Evolutionary conservation across 1,139 yeast species (phyloP).

Genomic region (Saccharomyces hybrid): DNA sequence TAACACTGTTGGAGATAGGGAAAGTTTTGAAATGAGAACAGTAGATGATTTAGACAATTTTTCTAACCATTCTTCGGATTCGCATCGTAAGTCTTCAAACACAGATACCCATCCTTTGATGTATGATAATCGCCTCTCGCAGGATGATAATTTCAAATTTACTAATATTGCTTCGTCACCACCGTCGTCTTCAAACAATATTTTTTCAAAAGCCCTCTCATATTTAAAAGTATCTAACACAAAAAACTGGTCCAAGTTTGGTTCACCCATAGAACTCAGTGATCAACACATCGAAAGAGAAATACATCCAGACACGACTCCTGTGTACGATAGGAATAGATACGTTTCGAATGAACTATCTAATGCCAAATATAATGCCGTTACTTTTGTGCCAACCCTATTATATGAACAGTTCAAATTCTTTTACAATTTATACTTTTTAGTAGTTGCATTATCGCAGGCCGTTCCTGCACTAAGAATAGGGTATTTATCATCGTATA

Average conservation of each 20-base stretch:
- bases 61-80: conserved; percentile 19
- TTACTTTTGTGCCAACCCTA: conserved; percentile 81
- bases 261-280: conserved; percentile 23
- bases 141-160: conserved; percentile 11
- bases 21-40: conserved; percentile 26
- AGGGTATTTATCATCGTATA: conserved; percentile 86
- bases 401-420: conserved; percentile 94
- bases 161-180: conserved; percentile 3
- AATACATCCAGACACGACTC: conserved; percentile 36
- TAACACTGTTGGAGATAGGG: conserved; percentile 10
- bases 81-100: conserved; percentile 22
- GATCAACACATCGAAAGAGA: conserved; percentile 34
- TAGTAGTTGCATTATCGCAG: conserved; percentile 90
- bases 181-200: conserved; percentile 1
- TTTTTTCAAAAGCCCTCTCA: neutral
- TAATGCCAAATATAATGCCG: conserved; percentile 87
- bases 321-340: conserved; percentile 28
- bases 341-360: conserved; percentile 79
- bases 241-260: conserved; percentile 1
- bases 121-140: neutral
- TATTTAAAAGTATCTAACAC: neutral
- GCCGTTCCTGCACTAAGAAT: conserved; percentile 85
- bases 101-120: conserved; percentile 21
- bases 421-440: conserved; percentile 86
- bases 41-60: conserved; percentile 17